Evolutionary conservation across 78 protist genomes (phyloP).

Genomic region (Tieghemostelium lacteum): DNA sequence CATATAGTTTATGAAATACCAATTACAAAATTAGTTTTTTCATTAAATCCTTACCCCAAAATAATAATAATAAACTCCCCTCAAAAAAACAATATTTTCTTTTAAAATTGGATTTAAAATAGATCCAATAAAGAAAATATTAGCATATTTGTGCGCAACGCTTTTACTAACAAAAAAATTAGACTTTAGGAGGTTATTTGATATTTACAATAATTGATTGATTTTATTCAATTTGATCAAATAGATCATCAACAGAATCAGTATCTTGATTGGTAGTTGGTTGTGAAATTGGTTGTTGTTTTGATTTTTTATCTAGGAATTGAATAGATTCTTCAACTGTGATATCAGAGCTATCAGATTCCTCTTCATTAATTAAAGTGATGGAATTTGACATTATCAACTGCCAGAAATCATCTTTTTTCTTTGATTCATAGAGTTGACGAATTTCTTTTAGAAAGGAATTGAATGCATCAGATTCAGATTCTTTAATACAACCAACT

Average conservation of each 20-base stretch:
- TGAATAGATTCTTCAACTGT: conserved; percentile 22
- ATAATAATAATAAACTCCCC: no score
- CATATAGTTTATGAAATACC: no score
- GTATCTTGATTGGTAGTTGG: conserved; percentile 14
- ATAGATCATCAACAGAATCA: conserved; percentile 81
- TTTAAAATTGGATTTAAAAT: no score
- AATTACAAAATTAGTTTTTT: no score
- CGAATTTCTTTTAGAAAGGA: conserved; percentile 57
- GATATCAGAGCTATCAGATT: conserved; percentile 40
- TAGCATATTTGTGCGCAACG: no score
- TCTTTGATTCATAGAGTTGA: conserved; percentile 48
- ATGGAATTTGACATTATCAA: neutral
- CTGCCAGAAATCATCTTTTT: conserved; percentile 83
- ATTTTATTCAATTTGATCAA: conserved; percentile 80
- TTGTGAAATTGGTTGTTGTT: neutral
- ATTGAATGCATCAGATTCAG: conserved; percentile 76
- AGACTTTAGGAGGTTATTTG: no score
- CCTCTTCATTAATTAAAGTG: conserved; percentile 38
- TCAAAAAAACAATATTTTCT: no score
- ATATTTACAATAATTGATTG: no score
- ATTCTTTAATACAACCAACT: conserved; percentile 79
- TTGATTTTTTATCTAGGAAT: conserved; percentile 16
- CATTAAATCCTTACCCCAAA: no score
- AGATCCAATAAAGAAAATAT: no score
- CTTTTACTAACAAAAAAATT: no score